These are phyloP conservation scores for Balamuthia mandrillaris DNA, from an alignment of 208 protist species.

Conservation along the genomic window DNA sequence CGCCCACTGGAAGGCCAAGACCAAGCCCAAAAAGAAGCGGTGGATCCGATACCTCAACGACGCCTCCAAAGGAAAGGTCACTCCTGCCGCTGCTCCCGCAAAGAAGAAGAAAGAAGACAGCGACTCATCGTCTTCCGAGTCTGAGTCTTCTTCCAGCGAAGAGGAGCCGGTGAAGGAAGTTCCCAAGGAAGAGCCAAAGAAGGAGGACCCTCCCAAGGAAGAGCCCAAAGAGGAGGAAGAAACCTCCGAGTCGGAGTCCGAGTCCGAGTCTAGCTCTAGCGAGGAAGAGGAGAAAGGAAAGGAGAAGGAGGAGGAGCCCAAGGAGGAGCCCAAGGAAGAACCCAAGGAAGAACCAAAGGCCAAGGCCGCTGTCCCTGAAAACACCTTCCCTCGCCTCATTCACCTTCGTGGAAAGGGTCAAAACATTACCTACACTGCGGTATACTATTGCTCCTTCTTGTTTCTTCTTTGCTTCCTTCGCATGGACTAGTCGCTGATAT, in stretches of 20 bases:
- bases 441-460: neutral
- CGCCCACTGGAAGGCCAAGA: no score
- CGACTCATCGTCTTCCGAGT: neutral
- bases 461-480: no score
- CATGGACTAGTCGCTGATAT: no score
- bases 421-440: neutral
- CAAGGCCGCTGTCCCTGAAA: neutral
- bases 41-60: conserved; percentile 14
- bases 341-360: neutral
- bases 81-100: neutral
- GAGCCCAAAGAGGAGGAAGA: neutral
- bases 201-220: neutral
- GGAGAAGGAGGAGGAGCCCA: neutral
- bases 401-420: neutral
- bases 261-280: no score
- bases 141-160: neutral
- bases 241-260: no score
- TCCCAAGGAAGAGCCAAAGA: neutral
- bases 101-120: neutral
- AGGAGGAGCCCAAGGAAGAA: neutral
- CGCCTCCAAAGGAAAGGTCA: neutral
- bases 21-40: conserved; percentile 21
- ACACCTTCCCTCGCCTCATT: neutral
- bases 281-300: neutral
- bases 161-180: neutral